Conservation (phyloP, 768 basidiomycete species). For the Calocybe indica region DNA sequence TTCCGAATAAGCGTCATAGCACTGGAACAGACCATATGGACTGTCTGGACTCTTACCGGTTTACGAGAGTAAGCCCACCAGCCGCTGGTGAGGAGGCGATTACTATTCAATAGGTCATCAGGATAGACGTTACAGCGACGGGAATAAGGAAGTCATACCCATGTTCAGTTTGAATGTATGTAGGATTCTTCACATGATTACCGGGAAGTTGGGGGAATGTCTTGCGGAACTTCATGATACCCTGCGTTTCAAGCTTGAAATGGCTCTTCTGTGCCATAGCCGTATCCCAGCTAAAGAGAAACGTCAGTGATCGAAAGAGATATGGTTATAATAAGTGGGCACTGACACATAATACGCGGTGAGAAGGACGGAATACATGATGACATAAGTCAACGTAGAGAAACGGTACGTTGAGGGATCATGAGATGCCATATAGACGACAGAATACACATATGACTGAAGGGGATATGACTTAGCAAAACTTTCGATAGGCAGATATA, state of each 20-base stretch:
- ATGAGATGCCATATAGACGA: slow-evolving; percentile 96
- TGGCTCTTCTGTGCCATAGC: slow-evolving; percentile 95
- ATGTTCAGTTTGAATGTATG: slow-evolving; percentile 89
- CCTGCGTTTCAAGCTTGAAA: slow-evolving; percentile 97
- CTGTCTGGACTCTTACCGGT: slow-evolving; percentile 51
- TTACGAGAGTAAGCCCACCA: slow-evolving; percentile 96
- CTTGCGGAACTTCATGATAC: slow-evolving; percentile 76
- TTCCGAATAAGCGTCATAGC: slow-evolving; percentile 1
- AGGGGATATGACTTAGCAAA: slow-evolving; percentile 1
- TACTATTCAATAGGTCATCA: slow-evolving; percentile 37
- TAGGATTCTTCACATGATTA: slow-evolving; percentile 78
- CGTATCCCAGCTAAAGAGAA: slow-evolving; percentile 70
- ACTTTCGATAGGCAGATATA: too few species aligned
- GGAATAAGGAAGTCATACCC: slow-evolving; percentile 43
- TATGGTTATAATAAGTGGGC: background rate
- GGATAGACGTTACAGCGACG: background rate
- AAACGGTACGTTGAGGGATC: slow-evolving; percentile 85
- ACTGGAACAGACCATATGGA: background rate
- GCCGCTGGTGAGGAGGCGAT: slow-evolving; percentile 85
- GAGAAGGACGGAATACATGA: slow-evolving; percentile 70
- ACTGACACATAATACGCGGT: slow-evolving; percentile 84
- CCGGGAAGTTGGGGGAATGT: slow-evolving; percentile 94
- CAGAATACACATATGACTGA: slow-evolving; percentile 94
- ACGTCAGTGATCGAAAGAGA: slow-evolving; percentile 1
- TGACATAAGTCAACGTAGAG: slow-evolving; percentile 66